Evolutionary conservation across 2,329 filamentous ascomycete species (phyloP), one percentile per base, ranked within the genome.

Genomic region (Myotisia sp.): DNA sequence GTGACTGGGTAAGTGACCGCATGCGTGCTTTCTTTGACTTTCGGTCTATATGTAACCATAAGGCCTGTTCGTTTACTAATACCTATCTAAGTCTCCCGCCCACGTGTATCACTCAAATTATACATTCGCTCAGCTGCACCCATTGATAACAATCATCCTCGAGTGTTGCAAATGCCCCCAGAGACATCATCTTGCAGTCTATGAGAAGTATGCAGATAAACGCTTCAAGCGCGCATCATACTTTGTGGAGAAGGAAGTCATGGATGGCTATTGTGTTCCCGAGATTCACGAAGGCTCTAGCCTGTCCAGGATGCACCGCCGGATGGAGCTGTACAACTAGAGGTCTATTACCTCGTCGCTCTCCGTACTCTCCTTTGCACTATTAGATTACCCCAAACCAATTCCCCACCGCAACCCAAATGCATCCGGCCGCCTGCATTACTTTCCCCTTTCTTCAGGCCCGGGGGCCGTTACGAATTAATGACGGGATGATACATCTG

Each of bases 51-150:
- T 54, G 37, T 5, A 5, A 17, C 8, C 4, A 6, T 20, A 16
- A 12, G 6, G 8, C 12, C 13, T 16, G 9, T 13, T 12, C 5
- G 21, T 8, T 34, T 14, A 16, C 29, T 33, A 28, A 30, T 28
- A 7, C n/a, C 19, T 30, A 29, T 23, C 20, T 14, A 13, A 92
- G 84, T 77, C 79, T 39, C 73, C 74, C 42, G 72, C 78, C 12
- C 90, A 98, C 52, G 77, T 90, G 22, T 77, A 92, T 60, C 95
- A 92, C 61, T 92, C 87, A 22, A 83, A 83, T 35, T 95, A 98
- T 62, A 93, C 86, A 2, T 85, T 80, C 62, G 62, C 65, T 29
- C 90, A 98, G 57, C 66, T 98, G 37, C 76, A 76, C 49, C 76
- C 79, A 2, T 63, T 94, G 23, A 69, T 94, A 29, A 65, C 67